Percentiles rank a stretch among this genome's conserved stretches.
These are phyloP conservation scores for Ceratobasidium sp. DNA, from an alignment of 1,284 basidiomycete genomes.

Conservation along the genomic window DNA sequence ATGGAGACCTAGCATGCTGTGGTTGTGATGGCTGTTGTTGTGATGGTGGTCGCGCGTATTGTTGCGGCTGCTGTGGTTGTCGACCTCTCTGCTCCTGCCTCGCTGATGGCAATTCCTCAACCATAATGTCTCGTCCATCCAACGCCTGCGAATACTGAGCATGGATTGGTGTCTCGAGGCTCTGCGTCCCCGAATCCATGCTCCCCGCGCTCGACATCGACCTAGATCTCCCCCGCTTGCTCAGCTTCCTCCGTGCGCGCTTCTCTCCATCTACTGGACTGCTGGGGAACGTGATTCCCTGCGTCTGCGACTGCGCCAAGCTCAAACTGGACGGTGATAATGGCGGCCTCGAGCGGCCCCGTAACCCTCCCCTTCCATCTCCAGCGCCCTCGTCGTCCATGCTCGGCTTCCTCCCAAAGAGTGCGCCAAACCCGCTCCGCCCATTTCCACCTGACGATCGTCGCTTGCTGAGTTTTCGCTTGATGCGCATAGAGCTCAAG, in stretches of 20 bases:
- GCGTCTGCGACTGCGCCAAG: conserved; percentile 32
- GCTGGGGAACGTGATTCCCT: conserved; percentile 29
- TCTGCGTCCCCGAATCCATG: conserved; percentile 27
- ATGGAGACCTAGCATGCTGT: neutral
- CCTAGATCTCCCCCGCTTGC: conserved; percentile 23
- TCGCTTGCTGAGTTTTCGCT: conserved; percentile 36
- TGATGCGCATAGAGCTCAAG: conserved; percentile 9
- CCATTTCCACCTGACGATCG: conserved; percentile 28
- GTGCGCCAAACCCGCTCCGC: conserved; percentile 11
- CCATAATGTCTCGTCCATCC: conserved; percentile 21
- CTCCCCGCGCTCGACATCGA: conserved; percentile 38
- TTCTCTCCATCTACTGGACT: conserved; percentile 12
- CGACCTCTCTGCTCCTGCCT: conserved; percentile 2
- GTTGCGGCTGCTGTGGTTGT: neutral
- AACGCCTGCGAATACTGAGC: conserved; percentile 22
- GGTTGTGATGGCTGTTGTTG: neutral
- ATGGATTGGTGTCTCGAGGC: conserved; percentile 38
- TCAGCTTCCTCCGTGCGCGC: conserved; percentile 24
- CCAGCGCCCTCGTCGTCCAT: conserved; percentile 16
- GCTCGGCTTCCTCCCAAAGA: conserved; percentile 31
- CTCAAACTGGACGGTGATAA: conserved; percentile 29
- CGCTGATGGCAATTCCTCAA: conserved; percentile 27
- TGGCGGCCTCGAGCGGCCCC: conserved; percentile 28
- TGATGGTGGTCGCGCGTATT: neutral
- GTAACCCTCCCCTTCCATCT: conserved; percentile 7